A percentile compares a stretch with the other conserved stretches of the same genome.
Evolutionary conservation across 2,329 filamentous ascomycete species (phyloP).

Genomic region (Talaromyces sp.): DNA sequence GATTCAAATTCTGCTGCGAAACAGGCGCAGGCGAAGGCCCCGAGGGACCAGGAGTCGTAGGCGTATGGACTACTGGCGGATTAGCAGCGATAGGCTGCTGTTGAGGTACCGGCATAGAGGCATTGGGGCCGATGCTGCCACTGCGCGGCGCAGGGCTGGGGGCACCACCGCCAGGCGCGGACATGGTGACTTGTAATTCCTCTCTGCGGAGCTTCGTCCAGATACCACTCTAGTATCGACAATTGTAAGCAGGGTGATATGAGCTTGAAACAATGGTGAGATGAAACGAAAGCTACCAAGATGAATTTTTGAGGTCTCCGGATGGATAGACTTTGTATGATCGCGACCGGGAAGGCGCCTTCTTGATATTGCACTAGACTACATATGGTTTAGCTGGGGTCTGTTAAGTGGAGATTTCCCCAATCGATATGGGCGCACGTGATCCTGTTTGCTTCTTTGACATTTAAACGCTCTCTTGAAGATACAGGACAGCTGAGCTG

Average conservation of each 20-base stretch:
- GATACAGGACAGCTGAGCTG: background rate
- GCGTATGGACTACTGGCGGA: slow-evolving; percentile 39
- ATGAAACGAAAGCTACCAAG: background rate
- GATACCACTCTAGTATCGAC: background rate
- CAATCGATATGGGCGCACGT: slow-evolving; percentile 8
- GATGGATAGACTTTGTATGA: background rate
- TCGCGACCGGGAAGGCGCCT: slow-evolving; percentile 15
- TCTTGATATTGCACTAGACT: slow-evolving; percentile 18
- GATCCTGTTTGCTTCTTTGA: slow-evolving; percentile 5
- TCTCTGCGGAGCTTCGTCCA: background rate
- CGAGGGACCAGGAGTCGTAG: slow-evolving; percentile 35
- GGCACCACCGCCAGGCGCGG: slow-evolving; percentile 42
- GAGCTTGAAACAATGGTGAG: background rate
- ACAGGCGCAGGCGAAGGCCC: slow-evolving; percentile 46
- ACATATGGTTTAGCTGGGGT: background rate
- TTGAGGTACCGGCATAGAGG: slow-evolving; percentile 45
- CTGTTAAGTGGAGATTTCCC: slow-evolving; percentile 1
- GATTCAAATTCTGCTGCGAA: slow-evolving; percentile 87
- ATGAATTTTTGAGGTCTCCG: background rate
- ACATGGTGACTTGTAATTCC: slow-evolving; percentile 32
- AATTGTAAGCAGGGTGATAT: background rate
- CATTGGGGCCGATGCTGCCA: slow-evolving; percentile 47
- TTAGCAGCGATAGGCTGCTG: slow-evolving; percentile 48
- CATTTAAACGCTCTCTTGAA: background rate
- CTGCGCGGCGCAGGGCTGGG: slow-evolving; percentile 49